Evolutionary conservation across 2,329 filamentous ascomycete genomes (phyloP).

Genomic region (Aspergillus neotritici): DNA sequence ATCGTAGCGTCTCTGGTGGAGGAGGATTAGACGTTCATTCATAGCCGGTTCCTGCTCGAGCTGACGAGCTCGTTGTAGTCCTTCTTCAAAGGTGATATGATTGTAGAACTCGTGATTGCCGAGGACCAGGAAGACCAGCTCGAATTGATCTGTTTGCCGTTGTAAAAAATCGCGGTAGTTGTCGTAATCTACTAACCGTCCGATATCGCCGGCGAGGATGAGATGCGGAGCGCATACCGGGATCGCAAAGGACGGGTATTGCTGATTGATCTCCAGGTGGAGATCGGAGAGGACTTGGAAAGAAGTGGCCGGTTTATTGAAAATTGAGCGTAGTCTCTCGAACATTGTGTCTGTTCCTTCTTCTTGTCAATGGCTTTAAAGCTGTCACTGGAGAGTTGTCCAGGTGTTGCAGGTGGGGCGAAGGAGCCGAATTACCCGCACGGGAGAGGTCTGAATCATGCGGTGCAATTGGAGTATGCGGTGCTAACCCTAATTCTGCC

Average conservation of each 20-base stretch:
- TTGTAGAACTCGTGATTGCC: constrained; percentile 30
- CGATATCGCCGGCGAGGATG: constrained; percentile 22
- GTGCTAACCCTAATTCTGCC: no score
- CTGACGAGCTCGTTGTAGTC: constrained; percentile 18
- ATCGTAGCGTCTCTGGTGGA: constrained; percentile 23
- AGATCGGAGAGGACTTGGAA: constrained; percentile 28
- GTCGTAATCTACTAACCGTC: constrained; percentile 21
- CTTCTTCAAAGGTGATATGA: constrained; percentile 11
- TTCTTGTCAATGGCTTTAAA: not conserved
- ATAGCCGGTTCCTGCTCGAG: constrained; percentile 25
- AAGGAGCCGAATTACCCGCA: no score
- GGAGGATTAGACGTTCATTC: constrained; percentile 22
- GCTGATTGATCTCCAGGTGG: constrained; percentile 25
- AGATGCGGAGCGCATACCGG: constrained; percentile 16
- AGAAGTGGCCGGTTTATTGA: constrained; percentile 5
- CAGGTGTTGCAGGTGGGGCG: no score
- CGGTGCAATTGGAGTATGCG: no score
- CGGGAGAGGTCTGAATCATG: no score
- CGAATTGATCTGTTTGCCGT: constrained; percentile 16
- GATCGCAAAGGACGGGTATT: constrained; percentile 21
- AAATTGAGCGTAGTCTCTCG: constrained; percentile 4
- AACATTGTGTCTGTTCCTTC: constrained; percentile 10
- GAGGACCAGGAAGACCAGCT: constrained; percentile 19
- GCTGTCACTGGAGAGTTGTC: no score
- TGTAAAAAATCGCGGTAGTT: constrained; percentile 21